These are phyloP conservation scores for Monosporascus sp. DNA, from an alignment of 2,329 filamentous ascomycete species.

Conservation along the genomic window DNA sequence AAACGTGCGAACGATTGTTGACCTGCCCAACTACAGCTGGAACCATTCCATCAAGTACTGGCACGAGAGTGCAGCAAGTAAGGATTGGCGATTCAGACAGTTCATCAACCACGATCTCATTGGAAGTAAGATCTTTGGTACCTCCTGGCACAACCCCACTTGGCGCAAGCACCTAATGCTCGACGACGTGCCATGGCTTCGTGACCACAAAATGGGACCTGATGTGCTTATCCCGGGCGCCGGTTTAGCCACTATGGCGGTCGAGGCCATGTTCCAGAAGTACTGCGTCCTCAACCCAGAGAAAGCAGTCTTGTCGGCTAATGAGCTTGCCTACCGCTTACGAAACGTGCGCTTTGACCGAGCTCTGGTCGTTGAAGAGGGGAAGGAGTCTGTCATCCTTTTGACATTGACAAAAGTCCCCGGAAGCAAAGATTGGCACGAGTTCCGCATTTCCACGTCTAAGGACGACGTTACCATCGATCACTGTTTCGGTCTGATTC, in stretches of 20 bases:
- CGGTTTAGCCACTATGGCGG: slow-evolving; percentile 26
- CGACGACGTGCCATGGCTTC: slow-evolving; percentile 30
- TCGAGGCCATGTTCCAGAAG: slow-evolving; percentile 16
- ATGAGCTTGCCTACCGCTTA: slow-evolving; percentile 13
- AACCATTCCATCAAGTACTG: slow-evolving; percentile 9
- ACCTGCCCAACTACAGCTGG: slow-evolving; percentile 13
- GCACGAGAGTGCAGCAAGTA: slow-evolving; percentile 4
- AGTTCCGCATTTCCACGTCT: slow-evolving; percentile 22
- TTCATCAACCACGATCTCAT: slow-evolving; percentile 8
- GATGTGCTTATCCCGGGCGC: slow-evolving; percentile 34
- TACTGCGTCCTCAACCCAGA: neutral
- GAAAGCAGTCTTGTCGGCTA: neutral
- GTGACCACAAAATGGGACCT: slow-evolving; percentile 37
- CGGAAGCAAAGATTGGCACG: slow-evolving; percentile 17
- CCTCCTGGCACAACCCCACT: neutral
- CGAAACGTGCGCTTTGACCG: slow-evolving; percentile 13
- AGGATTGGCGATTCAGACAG: slow-evolving; percentile 3
- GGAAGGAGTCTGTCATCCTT: neutral
- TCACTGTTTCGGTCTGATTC: no score
- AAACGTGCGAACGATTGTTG: slow-evolving; percentile 2
- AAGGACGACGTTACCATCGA: no score
- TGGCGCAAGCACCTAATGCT: slow-evolving; percentile 6
- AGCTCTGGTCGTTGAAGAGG: slow-evolving; percentile 18
- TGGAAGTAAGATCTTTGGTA: slow-evolving; percentile 1
- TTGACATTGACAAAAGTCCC: slow-evolving; percentile 5